A percentile compares a stretch with the other conserved stretches of the same genome.
Conservation (phyloP, 2,329 filamentous ascomycete species). For the Colletotrichum falcatum region DNA sequence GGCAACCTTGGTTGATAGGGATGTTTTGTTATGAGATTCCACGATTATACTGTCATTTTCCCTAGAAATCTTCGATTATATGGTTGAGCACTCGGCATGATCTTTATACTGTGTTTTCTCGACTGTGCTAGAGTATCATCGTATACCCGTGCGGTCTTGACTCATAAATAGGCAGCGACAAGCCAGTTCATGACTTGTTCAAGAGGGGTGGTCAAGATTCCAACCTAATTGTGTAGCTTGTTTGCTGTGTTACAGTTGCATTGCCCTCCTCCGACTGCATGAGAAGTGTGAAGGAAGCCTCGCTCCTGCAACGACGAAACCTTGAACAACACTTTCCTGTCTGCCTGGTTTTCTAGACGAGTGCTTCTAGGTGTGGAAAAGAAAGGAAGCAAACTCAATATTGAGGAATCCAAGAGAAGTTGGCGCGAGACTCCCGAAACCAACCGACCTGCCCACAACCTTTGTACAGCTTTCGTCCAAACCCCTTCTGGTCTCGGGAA, state of each 20-base stretch:
- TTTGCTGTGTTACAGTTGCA: too few species aligned
- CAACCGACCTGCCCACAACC: background rate
- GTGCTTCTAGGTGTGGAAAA: background rate
- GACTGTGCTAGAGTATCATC: too few species aligned
- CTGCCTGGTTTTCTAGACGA: background rate
- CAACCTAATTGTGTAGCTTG: background rate
- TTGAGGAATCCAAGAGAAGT: background rate
- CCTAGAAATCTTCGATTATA: too few species aligned
- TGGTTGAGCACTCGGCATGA: too few species aligned
- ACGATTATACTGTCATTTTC: too few species aligned
- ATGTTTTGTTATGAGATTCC: too few species aligned
- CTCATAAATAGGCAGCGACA: too few species aligned
- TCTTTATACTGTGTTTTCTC: too few species aligned
- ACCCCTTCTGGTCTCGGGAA: background rate
- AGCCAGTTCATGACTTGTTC: background rate
- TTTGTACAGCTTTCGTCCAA: background rate
- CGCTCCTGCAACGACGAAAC: background rate
- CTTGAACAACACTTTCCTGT: background rate
- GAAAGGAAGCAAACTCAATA: background rate
- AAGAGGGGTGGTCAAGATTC: background rate
- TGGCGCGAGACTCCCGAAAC: background rate
- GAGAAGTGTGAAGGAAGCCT: too few species aligned
- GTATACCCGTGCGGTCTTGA: too few species aligned
- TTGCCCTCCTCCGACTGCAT: too few species aligned
- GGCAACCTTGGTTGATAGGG: too few species aligned